Conservation (phyloP, 73 alveolate species). For the Loxodes magnus region DNA sequence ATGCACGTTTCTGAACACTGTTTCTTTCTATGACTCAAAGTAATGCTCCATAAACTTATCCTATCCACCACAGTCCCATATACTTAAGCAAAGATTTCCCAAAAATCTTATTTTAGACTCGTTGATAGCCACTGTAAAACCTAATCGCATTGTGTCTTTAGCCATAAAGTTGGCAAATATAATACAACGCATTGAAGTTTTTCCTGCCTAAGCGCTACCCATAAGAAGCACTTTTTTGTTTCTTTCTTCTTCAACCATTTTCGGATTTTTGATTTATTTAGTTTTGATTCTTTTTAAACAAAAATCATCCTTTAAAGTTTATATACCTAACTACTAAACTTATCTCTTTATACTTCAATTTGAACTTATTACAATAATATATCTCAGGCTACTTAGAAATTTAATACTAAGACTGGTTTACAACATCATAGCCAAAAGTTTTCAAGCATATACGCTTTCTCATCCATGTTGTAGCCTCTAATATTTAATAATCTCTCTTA, state of each 20-base stretch:
- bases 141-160: slow-evolving; percentile 69
- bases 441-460: no score
- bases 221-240: slow-evolving; percentile 57
- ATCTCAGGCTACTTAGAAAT: no score
- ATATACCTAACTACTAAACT: no score
- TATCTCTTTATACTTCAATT: no score
- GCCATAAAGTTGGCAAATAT: slow-evolving; percentile 94
- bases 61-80: slow-evolving; percentile 98
- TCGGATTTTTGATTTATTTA: background rate
- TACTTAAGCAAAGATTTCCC: slow-evolving; percentile 81
- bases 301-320: background rate
- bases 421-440: no score
- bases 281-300: background rate
- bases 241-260: slow-evolving; percentile 15
- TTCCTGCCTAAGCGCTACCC: slow-evolving; percentile 90
- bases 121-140: slow-evolving; percentile 59
- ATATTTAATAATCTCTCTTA: no score
- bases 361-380: no score
- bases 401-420: no score
- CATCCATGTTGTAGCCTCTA: no score
- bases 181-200: slow-evolving; percentile 94
- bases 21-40: slow-evolving; percentile 86
- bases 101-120: slow-evolving; percentile 73
- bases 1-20: slow-evolving; percentile 84
- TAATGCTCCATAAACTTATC: slow-evolving; percentile 94